phyloP scores from a whole-genome alignment of 2,329 filamentous ascomycete species.

The Emericellopsis atlantica region DNA sequence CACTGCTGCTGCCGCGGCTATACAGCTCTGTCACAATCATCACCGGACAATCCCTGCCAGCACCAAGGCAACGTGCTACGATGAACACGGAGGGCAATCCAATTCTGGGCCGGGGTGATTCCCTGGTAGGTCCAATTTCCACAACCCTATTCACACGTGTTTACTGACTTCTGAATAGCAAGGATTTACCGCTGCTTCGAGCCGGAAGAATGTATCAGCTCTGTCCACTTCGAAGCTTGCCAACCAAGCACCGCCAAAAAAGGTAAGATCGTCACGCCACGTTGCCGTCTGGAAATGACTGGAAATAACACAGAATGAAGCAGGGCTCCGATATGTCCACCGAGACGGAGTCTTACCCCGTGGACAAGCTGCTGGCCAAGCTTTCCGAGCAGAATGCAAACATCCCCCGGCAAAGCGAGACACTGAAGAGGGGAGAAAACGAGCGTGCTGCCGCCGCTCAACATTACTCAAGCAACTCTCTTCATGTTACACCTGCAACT shows the following conservation, averaged over 20 bases:
- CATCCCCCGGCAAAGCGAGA: conserved; percentile 43
- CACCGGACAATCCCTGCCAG: too few relatives aligned
- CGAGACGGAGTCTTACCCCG: conserved; percentile 31
- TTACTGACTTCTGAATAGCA: too few relatives aligned
- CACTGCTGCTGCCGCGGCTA: background rate
- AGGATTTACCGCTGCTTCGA: background rate
- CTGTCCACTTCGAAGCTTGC: conserved; percentile 40
- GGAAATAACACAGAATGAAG: conserved; percentile 28
- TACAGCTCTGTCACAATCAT: too few relatives aligned
- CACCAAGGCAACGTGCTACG: too few relatives aligned
- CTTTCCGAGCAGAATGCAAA: conserved; percentile 57
- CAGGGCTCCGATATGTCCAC: conserved; percentile 23
- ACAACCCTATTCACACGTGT: too few relatives aligned
- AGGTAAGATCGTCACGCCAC: conserved; percentile 19
- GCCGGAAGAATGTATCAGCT: conserved; percentile 30
- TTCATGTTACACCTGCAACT: conserved; percentile 50
- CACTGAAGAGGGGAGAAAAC: conserved; percentile 29
- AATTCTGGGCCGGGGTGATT: too few relatives aligned
- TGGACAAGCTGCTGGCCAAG: conserved; percentile 64
- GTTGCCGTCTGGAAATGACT: conserved; percentile 15
- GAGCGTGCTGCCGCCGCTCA: conserved; percentile 28
- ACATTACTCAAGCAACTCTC: conserved; percentile 40
- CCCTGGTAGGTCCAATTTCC: too few relatives aligned
- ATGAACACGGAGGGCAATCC: too few relatives aligned
- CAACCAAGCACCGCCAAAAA: conserved; percentile 38